These are phyloP conservation scores for Alternaria angustiovoidea DNA, from an alignment of 2,329 filamentous ascomycete genomes.

Conservation along the genomic window DNA sequence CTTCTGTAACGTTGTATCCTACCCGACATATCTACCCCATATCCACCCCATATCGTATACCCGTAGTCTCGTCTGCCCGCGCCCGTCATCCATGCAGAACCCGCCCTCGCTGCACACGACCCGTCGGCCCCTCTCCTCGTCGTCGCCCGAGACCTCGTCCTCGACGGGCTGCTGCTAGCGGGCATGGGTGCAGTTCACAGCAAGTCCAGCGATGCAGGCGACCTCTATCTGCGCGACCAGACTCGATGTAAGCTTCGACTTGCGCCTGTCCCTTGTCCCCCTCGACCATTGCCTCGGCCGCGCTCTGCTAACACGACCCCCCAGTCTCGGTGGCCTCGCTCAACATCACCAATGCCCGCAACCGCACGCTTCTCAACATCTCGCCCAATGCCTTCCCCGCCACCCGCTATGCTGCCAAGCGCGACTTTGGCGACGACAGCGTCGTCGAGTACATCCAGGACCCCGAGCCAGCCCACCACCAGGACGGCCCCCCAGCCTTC, in stretches of 20 bases:
- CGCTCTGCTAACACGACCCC: slow-evolving; percentile 26
- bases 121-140: neutral
- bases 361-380: slow-evolving; percentile 78
- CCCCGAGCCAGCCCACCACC: slow-evolving; percentile 64
- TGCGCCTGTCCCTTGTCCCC: neutral
- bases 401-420: slow-evolving; percentile 75
- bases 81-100: neutral
- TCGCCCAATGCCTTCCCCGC: slow-evolving; percentile 89
- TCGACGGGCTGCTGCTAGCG: slow-evolving; percentile 23
- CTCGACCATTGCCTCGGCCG: neutral
- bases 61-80: neutral
- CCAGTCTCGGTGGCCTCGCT: slow-evolving; percentile 88
- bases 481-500: slow-evolving; percentile 69
- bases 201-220: slow-evolving; percentile 78
- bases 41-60: neutral
- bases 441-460: slow-evolving; percentile 96
- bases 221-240: slow-evolving; percentile 89
- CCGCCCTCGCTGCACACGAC: neutral
- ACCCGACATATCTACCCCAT: neutral
- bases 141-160: neutral
- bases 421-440: slow-evolving; percentile 74
- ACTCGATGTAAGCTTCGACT: slow-evolving; percentile 73
- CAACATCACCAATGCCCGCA: slow-evolving; percentile 79
- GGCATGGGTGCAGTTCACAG: slow-evolving; percentile 92
- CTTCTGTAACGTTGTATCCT: neutral